phyloP scores from a whole-genome alignment of 2,329 filamentous ascomycete genomes.

The Nemania sp. region DNA sequence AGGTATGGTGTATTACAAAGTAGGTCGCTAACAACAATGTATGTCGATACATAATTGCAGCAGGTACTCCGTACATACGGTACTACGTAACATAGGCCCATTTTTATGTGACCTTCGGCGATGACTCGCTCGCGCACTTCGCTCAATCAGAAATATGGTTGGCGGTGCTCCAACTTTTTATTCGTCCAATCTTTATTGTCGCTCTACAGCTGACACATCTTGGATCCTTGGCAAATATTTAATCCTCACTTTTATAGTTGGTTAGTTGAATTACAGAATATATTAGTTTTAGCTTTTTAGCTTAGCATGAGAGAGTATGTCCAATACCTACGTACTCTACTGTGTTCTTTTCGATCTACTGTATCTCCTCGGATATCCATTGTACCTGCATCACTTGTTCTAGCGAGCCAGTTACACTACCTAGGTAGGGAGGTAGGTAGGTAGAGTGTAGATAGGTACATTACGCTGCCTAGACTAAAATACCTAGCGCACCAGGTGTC shows the following conservation, averaged over 20 bases:
- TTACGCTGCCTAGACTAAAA: neutral
- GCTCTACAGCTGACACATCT: constrained; percentile 32
- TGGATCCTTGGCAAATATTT: constrained; percentile 16
- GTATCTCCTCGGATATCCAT: too few relatives aligned
- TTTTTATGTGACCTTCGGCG: constrained; percentile 21
- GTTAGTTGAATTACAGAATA: neutral
- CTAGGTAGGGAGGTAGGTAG: too few relatives aligned
- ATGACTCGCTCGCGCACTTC: constrained; percentile 26
- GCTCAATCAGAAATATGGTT: constrained; percentile 30
- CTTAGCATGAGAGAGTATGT: neutral
- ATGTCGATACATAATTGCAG: too few relatives aligned
- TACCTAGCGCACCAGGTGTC: neutral
- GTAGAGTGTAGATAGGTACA: too few relatives aligned
- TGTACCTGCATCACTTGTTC: too few relatives aligned
- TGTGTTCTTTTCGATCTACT: neutral
- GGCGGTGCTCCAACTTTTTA: constrained; percentile 12
- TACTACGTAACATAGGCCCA: constrained; percentile 33
- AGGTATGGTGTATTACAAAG: neutral
- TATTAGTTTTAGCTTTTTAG: neutral
- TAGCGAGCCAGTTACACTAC: too few relatives aligned
- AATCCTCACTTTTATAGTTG: neutral
- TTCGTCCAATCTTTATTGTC: constrained; percentile 18
- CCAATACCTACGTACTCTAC: neutral
- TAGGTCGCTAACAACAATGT: neutral
- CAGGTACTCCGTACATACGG: too few relatives aligned